Percentiles rank a stretch among this genome's conserved stretches.
Conservation (phyloP, 1,284 basidiomycete genomes). For the Meripilus lineatus region DNA sequence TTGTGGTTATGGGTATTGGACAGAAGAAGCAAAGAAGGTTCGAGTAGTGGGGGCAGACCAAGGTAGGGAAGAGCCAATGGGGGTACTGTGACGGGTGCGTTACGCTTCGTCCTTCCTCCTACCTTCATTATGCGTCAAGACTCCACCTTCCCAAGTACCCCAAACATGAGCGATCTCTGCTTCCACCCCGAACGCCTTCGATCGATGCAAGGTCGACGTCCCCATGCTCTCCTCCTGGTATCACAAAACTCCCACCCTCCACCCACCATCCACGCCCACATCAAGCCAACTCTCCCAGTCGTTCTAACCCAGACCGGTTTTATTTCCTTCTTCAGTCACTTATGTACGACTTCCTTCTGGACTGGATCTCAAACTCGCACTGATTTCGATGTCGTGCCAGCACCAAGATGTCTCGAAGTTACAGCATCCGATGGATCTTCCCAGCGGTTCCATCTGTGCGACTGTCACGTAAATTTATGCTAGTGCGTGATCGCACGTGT, state of each 20-base stretch:
- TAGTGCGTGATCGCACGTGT: conserved; percentile 40
- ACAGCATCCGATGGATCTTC: conserved; percentile 35
- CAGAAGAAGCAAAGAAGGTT: background rate
- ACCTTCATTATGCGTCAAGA: conserved; percentile 28
- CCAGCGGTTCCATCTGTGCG: too few relatives aligned
- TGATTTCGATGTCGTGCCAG: conserved; percentile 35
- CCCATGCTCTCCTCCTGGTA: conserved; percentile 26
- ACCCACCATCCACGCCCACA: conserved; percentile 35
- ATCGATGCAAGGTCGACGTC: conserved; percentile 31
- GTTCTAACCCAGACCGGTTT: conserved; percentile 36
- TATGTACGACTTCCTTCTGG: conserved; percentile 20
- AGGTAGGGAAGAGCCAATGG: too few relatives aligned
- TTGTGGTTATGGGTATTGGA: background rate
- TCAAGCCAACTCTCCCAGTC: conserved; percentile 38
- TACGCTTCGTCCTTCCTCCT: conserved; percentile 46
- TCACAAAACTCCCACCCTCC: conserved; percentile 38
- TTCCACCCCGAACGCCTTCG: conserved; percentile 40
- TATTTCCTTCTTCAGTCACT: conserved; percentile 32
- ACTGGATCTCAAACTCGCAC: conserved; percentile 39
- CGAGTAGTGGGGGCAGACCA: too few relatives aligned
- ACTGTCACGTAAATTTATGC: conserved; percentile 27
- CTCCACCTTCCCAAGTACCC: conserved; percentile 36
- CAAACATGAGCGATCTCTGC: conserved; percentile 40
- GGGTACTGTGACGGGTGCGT: conserved; percentile 50
- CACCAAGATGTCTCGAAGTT: conserved; percentile 27